Percentiles rank a stretch among this genome's conserved stretches.
phyloP scores from a whole-genome alignment of 1,284 basidiomycete genomes.

The Cutaneotrichosporon cutaneum region DNA sequence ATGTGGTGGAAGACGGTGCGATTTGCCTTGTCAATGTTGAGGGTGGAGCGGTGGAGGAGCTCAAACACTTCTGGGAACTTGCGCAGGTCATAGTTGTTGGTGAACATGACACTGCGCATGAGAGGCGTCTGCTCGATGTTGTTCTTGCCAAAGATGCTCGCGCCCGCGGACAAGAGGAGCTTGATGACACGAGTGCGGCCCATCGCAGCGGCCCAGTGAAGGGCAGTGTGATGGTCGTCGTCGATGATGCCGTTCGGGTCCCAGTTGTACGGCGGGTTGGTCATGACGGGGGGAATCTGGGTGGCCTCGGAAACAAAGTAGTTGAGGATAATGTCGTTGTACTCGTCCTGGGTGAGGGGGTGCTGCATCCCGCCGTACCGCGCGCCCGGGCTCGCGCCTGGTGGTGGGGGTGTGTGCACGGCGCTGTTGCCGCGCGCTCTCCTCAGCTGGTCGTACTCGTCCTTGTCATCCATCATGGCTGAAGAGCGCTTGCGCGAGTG shows the following conservation, averaged over 20 bases:
- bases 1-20: conserved; percentile 99
- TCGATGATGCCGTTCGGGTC: conserved; percentile 97
- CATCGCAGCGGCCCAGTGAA: conserved; percentile 99
- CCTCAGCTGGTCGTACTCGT: conserved; percentile 41
- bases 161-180: conserved; percentile 86
- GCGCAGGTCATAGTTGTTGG: conserved; percentile 98
- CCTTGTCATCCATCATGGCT: conserved; percentile 44
- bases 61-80: conserved; percentile 99
- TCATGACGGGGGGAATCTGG: conserved; percentile 83
- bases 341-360: conserved; percentile 56
- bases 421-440: conserved; percentile 42
- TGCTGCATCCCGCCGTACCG: conserved; percentile 25
- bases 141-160: conserved; percentile 97
- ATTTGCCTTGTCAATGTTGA: conserved; percentile 98
- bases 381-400: conserved; percentile 20
- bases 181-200: conserved; percentile 96
- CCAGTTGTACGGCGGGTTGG: conserved; percentile 86
- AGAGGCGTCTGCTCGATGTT: conserved; percentile 94
- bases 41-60: conserved; percentile 89
- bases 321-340: conserved; percentile 95
- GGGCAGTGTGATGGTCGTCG: conserved; percentile 94
- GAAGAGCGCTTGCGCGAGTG: conserved; percentile 35
- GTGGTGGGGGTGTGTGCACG: conserved; percentile 45
- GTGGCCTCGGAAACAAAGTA: conserved; percentile 99
- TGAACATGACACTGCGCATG: conserved; percentile 99